phyloP scores from a whole-genome alignment of 192 early-diverging fungal genomes.

The Gamsiella multidivaricata region DNA sequence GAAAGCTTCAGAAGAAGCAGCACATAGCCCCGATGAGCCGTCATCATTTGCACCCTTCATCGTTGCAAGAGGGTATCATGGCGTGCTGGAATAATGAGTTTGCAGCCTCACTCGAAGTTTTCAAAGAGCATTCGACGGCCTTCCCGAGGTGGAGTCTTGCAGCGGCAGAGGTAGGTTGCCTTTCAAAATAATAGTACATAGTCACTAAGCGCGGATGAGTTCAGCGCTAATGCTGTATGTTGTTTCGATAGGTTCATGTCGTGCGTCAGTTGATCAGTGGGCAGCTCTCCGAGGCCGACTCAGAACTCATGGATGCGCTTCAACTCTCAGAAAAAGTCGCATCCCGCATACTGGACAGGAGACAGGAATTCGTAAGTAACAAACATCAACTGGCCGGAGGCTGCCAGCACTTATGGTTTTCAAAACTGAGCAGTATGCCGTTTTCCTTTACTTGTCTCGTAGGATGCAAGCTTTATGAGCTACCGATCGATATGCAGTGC shows the following conservation, averaged over 20 bases:
- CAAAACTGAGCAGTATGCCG: background rate
- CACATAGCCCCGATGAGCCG: conserved; percentile 36
- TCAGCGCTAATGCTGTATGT: background rate
- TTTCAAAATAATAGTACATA: too few relatives aligned
- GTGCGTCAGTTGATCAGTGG: conserved; percentile 54
- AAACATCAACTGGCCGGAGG: too few relatives aligned
- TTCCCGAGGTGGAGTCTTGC: conserved; percentile 55
- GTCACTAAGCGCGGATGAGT: too few relatives aligned
- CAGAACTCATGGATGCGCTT: conserved; percentile 48
- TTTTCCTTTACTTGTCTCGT: background rate
- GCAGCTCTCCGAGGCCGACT: conserved; percentile 49
- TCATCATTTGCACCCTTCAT: conserved; percentile 27
- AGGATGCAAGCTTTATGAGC: conserved; percentile 47
- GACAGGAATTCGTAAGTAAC: conserved; percentile 20
- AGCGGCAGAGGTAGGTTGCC: conserved; percentile 43
- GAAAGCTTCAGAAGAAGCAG: conserved; percentile 6
- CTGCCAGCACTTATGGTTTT: background rate
- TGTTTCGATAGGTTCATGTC: conserved; percentile 39
- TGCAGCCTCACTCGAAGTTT: conserved; percentile 35
- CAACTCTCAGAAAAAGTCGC: conserved; percentile 51
- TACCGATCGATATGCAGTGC: conserved; percentile 34
- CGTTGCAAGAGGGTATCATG: conserved; percentile 34
- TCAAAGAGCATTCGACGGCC: conserved; percentile 22
- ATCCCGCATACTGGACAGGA: conserved; percentile 42
- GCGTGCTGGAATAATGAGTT: conserved; percentile 59